Percentiles rank a stretch among this genome's conserved stretches.
phyloP scores from a whole-genome alignment of 2,329 filamentous ascomycete genomes.

The Pseudogymnoascus sp. region DNA sequence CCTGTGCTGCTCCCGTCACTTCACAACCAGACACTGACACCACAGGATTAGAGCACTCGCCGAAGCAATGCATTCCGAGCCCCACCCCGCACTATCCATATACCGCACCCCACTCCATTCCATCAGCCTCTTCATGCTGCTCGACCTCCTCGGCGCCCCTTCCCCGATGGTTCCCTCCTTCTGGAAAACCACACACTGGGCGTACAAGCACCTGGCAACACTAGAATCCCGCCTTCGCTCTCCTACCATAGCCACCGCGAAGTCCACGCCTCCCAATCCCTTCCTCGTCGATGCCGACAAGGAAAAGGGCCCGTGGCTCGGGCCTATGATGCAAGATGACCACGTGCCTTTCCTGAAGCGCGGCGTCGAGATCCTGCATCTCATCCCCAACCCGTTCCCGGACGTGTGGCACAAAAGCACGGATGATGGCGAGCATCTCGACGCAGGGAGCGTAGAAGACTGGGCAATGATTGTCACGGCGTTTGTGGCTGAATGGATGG shows the following conservation, averaged over 20 bases:
- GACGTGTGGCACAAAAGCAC: conserved; percentile 76
- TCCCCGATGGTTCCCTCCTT: conserved; percentile 72
- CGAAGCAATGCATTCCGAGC: conserved; percentile 65
- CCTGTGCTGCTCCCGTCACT: not conserved
- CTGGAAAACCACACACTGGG: conserved; percentile 88
- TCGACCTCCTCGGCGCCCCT: conserved; percentile 73
- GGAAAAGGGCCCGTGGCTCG: conserved; percentile 41
- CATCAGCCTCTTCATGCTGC: conserved; percentile 83
- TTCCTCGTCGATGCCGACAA: conserved; percentile 64
- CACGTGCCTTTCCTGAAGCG: conserved; percentile 83
- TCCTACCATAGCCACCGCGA: conserved; percentile 58
- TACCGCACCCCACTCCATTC: conserved; percentile 68
- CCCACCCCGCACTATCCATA: conserved; percentile 63
- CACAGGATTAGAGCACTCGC: conserved; percentile 56
- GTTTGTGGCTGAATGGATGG: conserved; percentile 89
- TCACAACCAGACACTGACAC: not conserved
- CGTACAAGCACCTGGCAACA: conserved; percentile 67
- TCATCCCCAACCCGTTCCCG: conserved; percentile 82
- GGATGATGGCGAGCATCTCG: conserved; percentile 79
- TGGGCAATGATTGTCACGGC: conserved; percentile 80
- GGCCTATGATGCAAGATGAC: conserved; percentile 66
- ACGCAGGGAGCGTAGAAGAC: conserved; percentile 71
- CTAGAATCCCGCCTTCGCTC: conserved; percentile 68
- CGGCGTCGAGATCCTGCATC: conserved; percentile 80
- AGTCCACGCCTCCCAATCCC: conserved; percentile 34